phyloP scores from a whole-genome alignment of 371 early-diverging fungal genomes.

The Apophysomyces ossiformis region DNA sequence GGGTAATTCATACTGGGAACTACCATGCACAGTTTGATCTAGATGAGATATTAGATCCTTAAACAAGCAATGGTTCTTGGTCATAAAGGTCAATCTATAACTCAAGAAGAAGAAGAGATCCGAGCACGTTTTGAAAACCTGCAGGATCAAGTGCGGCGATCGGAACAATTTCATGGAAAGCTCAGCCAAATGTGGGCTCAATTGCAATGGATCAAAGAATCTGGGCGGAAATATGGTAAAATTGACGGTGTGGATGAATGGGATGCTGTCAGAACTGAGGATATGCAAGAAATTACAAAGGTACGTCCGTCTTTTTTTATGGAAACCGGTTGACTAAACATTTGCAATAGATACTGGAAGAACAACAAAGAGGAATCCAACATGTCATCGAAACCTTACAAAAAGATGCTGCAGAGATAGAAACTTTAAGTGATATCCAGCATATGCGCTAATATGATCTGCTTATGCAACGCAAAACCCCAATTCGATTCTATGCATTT shows the following conservation, averaged over 20 bases:
- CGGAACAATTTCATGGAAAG: slow-evolving; percentile 81
- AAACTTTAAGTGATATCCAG: slow-evolving; percentile 14
- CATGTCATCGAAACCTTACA: slow-evolving; percentile 64
- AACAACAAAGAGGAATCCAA: slow-evolving; percentile 68
- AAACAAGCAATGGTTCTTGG: slow-evolving; percentile 82
- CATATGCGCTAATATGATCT: slow-evolving; percentile 2
- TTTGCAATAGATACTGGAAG: slow-evolving; percentile 50
- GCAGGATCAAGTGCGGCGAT: slow-evolving; percentile 71
- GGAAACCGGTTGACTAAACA: not conserved
- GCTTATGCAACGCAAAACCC: slow-evolving; percentile 1
- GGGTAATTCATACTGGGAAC: slow-evolving; percentile 29
- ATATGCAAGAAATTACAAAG: slow-evolving; percentile 53
- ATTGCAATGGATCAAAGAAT: slow-evolving; percentile 77
- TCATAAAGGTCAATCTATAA: slow-evolving; percentile 78
- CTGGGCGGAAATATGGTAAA: slow-evolving; percentile 56
- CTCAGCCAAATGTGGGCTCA: slow-evolving; percentile 84
- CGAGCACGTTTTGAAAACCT: slow-evolving; percentile 74
- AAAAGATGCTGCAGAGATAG: slow-evolving; percentile 41
- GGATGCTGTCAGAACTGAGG: slow-evolving; percentile 45
- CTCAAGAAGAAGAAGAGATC: slow-evolving; percentile 83
- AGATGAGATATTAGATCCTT: slow-evolving; percentile 65
- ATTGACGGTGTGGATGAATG: slow-evolving; percentile 43
- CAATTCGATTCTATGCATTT: slow-evolving; percentile 11
- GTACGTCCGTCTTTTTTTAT: slow-evolving; percentile 25
- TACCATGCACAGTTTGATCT: not conserved